These are phyloP conservation scores for Komagataella pastoris DNA, from an alignment of 805 yeast species.

Conservation along the genomic window DNA sequence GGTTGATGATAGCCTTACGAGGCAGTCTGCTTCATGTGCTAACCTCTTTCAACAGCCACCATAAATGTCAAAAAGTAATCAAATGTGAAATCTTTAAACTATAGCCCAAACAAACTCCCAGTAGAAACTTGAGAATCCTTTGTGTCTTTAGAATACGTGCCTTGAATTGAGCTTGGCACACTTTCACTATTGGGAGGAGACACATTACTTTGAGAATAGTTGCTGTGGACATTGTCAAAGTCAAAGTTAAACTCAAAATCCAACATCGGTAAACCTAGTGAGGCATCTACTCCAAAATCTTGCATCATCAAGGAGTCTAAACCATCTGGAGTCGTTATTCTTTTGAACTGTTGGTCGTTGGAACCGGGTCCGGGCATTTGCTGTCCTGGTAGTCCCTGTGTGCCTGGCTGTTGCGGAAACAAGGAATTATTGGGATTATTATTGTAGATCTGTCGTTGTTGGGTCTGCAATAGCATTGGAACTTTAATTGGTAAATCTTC, in stretches of 20 bases:
- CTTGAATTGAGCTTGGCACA: background rate
- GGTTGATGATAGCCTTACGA: no score
- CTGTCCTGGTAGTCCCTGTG: conserved; percentile 1
- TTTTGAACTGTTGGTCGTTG: conserved; percentile 4
- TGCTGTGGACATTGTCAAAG: background rate
- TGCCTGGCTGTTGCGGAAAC: background rate
- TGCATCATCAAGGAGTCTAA: conserved; percentile 17
- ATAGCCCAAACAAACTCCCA: background rate
- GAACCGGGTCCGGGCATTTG: background rate
- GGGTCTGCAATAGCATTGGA: conserved; percentile 1
- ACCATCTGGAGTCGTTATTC: background rate
- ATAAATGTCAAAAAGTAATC: background rate
- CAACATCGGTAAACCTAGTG: conserved; percentile 58
- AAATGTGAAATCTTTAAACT: background rate
- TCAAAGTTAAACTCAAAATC: conserved; percentile 25
- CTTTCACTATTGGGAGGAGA: background rate
- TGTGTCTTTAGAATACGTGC: background rate
- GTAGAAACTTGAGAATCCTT: background rate
- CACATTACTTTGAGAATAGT: background rate
- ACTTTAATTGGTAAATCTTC: background rate
- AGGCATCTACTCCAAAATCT: conserved; percentile 75
- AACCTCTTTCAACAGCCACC: background rate
- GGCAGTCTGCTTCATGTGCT: no score
- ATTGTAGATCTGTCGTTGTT: conserved; percentile 1
- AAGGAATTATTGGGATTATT: background rate